These are phyloP conservation scores for Chaetoscypha palmicola DNA, from an alignment of 2,329 filamentous ascomycete species.

Conservation along the genomic window DNA sequence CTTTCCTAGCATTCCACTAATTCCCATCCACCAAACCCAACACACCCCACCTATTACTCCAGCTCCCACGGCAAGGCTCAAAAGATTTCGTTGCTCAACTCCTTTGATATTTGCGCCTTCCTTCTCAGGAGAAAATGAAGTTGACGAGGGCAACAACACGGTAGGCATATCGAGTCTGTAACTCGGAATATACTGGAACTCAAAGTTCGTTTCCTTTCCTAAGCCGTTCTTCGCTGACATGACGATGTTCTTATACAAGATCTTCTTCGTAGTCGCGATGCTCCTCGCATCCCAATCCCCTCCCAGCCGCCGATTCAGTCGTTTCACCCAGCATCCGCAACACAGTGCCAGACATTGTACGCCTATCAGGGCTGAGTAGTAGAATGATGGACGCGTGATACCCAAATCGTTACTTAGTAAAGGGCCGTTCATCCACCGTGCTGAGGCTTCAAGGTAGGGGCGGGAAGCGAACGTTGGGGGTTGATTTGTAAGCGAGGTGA, in stretches of 20 bases:
- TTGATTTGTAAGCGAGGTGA: not conserved
- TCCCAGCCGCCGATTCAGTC: not conserved
- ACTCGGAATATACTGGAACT: constrained; percentile 64
- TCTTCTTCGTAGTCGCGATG: constrained; percentile 15
- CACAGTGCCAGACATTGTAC: not conserved
- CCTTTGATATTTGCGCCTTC: constrained; percentile 22
- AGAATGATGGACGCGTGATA: not conserved
- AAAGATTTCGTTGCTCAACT: constrained; percentile 42
- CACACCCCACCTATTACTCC: constrained; percentile 25
- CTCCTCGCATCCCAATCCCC: not conserved
- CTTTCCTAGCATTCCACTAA: too few relatives aligned
- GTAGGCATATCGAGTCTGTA: constrained; percentile 34
- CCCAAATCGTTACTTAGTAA: not conserved
- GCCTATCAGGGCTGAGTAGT: not conserved
- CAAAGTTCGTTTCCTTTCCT: constrained; percentile 55
- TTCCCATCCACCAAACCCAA: constrained; percentile 24
- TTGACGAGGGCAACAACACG: too few relatives aligned
- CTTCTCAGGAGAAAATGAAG: too few relatives aligned
- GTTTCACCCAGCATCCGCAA: not conserved
- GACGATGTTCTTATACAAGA: constrained; percentile 55
- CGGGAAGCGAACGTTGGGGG: not conserved
- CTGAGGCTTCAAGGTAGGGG: not conserved
- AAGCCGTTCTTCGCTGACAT: constrained; percentile 54
- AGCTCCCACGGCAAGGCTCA: constrained; percentile 37
- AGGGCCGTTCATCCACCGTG: not conserved